Percentiles rank a stretch among this genome's conserved stretches.
Conservation (phyloP, 345 rosid species). For the Eucalyptus virginea region DNA sequence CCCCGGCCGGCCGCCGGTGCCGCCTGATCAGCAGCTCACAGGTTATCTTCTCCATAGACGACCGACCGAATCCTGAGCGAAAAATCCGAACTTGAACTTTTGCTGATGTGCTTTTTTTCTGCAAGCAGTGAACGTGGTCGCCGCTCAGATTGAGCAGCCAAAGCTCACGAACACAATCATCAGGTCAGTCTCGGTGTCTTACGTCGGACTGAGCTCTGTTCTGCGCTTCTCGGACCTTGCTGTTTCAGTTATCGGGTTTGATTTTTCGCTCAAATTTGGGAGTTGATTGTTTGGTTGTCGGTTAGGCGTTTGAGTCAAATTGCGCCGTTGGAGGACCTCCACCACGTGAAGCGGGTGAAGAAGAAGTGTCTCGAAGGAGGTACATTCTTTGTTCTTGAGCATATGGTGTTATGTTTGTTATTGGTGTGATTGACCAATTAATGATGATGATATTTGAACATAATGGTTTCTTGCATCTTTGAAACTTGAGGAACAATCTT, state of each 20-base stretch:
- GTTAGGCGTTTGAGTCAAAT: slow-evolving; percentile 19
- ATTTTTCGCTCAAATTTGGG: background rate
- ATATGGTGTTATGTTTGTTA: no score
- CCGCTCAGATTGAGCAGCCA: slow-evolving; percentile 34
- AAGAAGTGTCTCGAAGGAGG: slow-evolving; percentile 14
- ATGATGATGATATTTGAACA: background rate
- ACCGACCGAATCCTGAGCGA: background rate
- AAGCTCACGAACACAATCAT: slow-evolving; percentile 48
- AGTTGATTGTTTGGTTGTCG: background rate
- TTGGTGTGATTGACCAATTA: background rate
- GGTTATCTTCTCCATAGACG: background rate
- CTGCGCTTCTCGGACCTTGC: background rate
- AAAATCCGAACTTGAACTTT: background rate
- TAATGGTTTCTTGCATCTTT: background rate
- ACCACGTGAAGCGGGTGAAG: background rate
- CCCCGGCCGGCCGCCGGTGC: slow-evolving; percentile 37
- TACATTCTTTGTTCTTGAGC: no score
- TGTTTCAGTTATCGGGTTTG: background rate
- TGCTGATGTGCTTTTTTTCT: background rate
- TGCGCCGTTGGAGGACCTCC: background rate
- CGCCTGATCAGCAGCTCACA: no score
- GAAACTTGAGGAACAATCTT: background rate
- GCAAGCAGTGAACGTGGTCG: slow-evolving; percentile 25
- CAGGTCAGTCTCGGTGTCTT: slow-evolving; percentile 23
- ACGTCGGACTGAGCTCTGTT: background rate